These are phyloP conservation scores for Phytophthora cactorum DNA, from an alignment of 352 stramenopile genomes.

Conservation along the genomic window DNA sequence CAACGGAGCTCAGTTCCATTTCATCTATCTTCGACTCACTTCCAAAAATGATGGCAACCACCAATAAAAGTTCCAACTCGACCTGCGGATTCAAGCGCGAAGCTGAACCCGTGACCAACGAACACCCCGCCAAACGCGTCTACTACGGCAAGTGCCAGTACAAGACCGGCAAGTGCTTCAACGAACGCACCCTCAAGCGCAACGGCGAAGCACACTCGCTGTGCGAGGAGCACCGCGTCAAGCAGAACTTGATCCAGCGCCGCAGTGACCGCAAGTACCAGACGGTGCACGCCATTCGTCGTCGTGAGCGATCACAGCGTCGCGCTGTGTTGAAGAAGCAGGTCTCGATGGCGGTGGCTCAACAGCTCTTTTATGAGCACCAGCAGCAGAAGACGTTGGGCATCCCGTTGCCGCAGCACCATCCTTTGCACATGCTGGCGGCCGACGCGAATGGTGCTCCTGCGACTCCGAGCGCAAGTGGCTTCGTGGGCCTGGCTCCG, in stretches of 20 bases:
- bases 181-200: slow-evolving; percentile 85
- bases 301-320: slow-evolving; percentile 78
- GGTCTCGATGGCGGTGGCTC: slow-evolving; percentile 77
- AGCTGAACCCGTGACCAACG: slow-evolving; percentile 14
- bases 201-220: slow-evolving; percentile 84
- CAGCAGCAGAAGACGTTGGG: slow-evolving; percentile 77
- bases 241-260: slow-evolving; percentile 89
- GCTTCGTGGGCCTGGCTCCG: slow-evolving; percentile 36
- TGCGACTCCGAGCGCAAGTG: not conserved
- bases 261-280: slow-evolving; percentile 87
- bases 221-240: slow-evolving; percentile 86
- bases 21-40: slow-evolving; percentile 35
- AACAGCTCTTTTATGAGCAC: slow-evolving; percentile 84
- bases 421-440: slow-evolving; percentile 39
- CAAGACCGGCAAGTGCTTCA: slow-evolving; percentile 90
- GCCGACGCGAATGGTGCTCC: slow-evolving; percentile 6
- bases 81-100: slow-evolving; percentile 24
- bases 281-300: slow-evolving; percentile 82
- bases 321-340: slow-evolving; percentile 84
- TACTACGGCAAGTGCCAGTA: slow-evolving; percentile 89
- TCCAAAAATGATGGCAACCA: slow-evolving; percentile 41
- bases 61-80: slow-evolving; percentile 20
- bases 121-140: slow-evolving; percentile 26
- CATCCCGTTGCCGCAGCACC: slow-evolving; percentile 38
- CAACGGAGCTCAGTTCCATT: slow-evolving; percentile 24